Conservation (phyloP, 805 yeast species). For the Ogataea pilisensis region DNA sequence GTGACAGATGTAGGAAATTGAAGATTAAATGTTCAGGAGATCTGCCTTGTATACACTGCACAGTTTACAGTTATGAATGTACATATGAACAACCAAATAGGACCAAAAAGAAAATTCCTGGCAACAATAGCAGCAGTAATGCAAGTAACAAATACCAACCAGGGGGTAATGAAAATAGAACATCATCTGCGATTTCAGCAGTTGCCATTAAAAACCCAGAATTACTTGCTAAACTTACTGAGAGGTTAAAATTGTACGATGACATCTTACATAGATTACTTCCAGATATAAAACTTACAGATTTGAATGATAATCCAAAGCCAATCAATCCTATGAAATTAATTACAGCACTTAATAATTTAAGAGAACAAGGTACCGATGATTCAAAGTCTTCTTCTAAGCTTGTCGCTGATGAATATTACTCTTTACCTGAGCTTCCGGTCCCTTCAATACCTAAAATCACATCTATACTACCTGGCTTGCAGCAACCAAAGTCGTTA, state of each 20-base stretch:
- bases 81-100: conserved; percentile 70
- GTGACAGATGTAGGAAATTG: conserved; percentile 47
- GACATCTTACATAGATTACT: conserved; percentile 29
- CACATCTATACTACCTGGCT: conserved; percentile 15
- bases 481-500: not conserved
- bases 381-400: conserved; percentile 17
- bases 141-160: not conserved
- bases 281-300: conserved; percentile 31
- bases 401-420: conserved; percentile 24
- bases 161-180: conserved; percentile 1
- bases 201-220: conserved; percentile 18
- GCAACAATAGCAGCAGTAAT: not conserved
- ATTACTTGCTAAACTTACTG: conserved; percentile 28
- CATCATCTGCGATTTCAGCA: conserved; percentile 15
- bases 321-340: conserved; percentile 32
- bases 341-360: conserved; percentile 26
- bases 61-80: conserved; percentile 82
- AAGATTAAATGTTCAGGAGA: conserved; percentile 52
- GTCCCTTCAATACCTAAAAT: conserved; percentile 24
- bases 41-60: conserved; percentile 55
- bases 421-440: conserved; percentile 30
- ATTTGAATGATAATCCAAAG: conserved; percentile 28
- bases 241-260: conserved; percentile 29
- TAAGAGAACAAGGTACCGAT: conserved; percentile 21
- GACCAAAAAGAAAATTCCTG: conserved; percentile 33